phyloP scores from a whole-genome alignment of 257 asterid species.

The Penstemon eatonii region DNA sequence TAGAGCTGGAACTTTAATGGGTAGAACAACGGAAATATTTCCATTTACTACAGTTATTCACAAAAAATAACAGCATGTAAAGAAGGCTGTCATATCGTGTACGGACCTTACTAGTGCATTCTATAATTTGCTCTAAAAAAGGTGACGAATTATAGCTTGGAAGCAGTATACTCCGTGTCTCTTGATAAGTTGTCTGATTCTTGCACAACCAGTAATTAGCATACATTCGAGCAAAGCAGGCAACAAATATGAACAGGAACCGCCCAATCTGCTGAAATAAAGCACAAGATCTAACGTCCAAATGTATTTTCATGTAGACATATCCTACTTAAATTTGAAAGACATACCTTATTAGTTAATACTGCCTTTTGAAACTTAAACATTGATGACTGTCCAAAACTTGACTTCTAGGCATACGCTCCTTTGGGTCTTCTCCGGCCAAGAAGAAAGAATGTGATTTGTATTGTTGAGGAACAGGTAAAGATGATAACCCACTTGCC shows the following conservation, averaged over 20 bases:
- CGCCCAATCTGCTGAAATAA: neutral
- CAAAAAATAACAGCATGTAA: no score
- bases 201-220: neutral
- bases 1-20: no score
- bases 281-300: neutral
- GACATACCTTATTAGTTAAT: neutral
- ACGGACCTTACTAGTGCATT: no score
- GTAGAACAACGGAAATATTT: no score
- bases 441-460: constrained; percentile 4
- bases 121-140: no score
- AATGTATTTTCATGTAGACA: neutral
- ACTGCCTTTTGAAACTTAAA: no score
- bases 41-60: no score
- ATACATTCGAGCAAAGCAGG: neutral
- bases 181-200: neutral
- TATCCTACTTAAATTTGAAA: neutral
- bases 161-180: neutral
- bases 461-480: neutral
- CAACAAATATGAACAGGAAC: neutral
- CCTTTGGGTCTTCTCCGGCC: neutral
- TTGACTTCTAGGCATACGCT: neutral
- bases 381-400: neutral
- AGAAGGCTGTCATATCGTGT: no score
- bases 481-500: constrained; percentile 3
- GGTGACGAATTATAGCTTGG: neutral